These are phyloP conservation scores for Pseudozyma tsukubaensis DNA, from an alignment of 1,284 basidiomycete genomes.

Conservation along the genomic window DNA sequence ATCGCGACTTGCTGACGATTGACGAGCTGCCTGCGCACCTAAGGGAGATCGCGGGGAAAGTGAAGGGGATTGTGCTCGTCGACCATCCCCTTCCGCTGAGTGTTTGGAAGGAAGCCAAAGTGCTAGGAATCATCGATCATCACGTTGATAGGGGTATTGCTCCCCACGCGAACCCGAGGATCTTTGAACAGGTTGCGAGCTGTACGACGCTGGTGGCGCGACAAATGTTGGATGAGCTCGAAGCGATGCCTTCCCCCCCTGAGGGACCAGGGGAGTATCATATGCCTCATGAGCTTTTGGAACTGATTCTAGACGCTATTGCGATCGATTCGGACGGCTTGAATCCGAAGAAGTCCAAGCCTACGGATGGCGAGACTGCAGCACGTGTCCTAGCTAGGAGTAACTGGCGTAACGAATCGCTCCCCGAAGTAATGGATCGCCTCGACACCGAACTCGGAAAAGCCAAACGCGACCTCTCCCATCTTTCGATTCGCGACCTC, in stretches of 20 bases:
- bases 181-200: constrained; percentile 60
- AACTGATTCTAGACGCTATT: constrained; percentile 62
- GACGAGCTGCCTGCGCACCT: constrained; percentile 69
- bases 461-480: constrained; percentile 65
- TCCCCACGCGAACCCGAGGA: constrained; percentile 58
- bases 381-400: constrained; percentile 35
- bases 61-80: constrained; percentile 67
- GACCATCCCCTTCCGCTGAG: constrained; percentile 68
- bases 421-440: constrained; percentile 56
- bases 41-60: constrained; percentile 53
- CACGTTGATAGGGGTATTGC: constrained; percentile 66
- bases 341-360: constrained; percentile 46
- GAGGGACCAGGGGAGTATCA: constrained; percentile 53
- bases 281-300: constrained; percentile 61
- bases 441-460: constrained; percentile 59
- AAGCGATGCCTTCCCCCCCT: constrained; percentile 36
- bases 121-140: constrained; percentile 67
- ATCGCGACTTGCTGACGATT: constrained; percentile 69
- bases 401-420: constrained; percentile 47
- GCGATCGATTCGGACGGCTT: constrained; percentile 63
- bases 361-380: constrained; percentile 32
- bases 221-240: constrained; percentile 62
- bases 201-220: constrained; percentile 66
- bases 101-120: constrained; percentile 57
- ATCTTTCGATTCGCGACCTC: constrained; percentile 63